Conservation (phyloP, 83 land plant genomes). For the Picea abies region DNA sequence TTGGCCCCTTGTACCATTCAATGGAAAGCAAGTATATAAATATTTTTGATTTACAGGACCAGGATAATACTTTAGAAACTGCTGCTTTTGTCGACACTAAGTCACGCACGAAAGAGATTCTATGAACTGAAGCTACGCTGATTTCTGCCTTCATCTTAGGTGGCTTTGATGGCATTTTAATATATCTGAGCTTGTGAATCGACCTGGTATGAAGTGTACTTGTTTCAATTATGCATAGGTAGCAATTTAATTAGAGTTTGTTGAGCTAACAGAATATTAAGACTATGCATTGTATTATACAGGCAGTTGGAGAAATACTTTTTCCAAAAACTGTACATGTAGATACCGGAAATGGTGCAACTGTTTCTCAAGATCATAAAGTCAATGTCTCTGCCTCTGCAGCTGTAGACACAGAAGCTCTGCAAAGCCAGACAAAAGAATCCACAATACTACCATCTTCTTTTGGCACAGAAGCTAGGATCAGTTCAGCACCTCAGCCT, state of each 20-base stretch:
- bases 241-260: background rate
- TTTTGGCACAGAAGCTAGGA: background rate
- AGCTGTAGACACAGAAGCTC: background rate
- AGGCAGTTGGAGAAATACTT: slow-evolving; percentile 3
- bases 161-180: background rate
- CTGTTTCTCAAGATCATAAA: slow-evolving; percentile 5
- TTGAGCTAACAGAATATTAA: background rate
- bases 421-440: background rate
- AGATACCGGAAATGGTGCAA: background rate
- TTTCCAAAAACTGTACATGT: background rate
- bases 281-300: background rate
- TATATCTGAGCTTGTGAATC: background rate
- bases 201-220: background rate
- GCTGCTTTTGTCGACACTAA: too few relatives aligned
- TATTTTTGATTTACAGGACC: background rate
- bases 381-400: slow-evolving; percentile 1
- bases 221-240: background rate
- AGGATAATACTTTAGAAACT: background rate
- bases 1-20: background rate
- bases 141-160: background rate
- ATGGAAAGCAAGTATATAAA: background rate
- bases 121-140: background rate
- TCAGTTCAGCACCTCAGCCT: background rate
- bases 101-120: background rate
- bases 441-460: background rate